A percentile compares a stretch with the other conserved stretches of the same genome.
These are phyloP conservation scores for Penicillium canariense DNA, from an alignment of 495 filamentous ascomycete genomes.

Conservation along the genomic window DNA sequence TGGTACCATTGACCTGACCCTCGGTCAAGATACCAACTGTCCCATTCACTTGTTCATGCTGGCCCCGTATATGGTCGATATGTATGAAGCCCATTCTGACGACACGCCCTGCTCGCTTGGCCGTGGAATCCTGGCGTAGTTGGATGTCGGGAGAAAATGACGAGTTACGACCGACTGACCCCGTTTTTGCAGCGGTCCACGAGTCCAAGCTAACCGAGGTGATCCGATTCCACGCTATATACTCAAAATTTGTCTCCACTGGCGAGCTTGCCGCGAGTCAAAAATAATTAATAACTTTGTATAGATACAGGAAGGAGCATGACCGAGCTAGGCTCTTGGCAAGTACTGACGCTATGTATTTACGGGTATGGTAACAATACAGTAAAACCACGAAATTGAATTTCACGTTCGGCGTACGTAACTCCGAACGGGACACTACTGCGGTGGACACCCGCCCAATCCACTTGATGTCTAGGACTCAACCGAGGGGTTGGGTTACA, in stretches of 20 bases:
- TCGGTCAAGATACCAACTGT: not conserved
- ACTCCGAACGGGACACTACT: not conserved
- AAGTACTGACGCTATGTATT: not conserved
- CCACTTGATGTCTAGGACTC: slow-evolving; percentile 1
- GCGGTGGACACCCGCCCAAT: not conserved
- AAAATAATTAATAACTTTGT: not conserved
- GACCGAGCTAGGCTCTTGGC: slow-evolving; percentile 9
- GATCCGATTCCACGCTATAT: slow-evolving; percentile 19
- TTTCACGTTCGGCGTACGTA: not conserved
- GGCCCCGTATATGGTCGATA: slow-evolving; percentile 12
- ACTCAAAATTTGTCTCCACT: slow-evolving; percentile 4
- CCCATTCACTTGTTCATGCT: not conserved
- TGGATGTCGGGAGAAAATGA: slow-evolving; percentile 6
- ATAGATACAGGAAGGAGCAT: not conserved
- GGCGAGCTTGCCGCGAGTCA: slow-evolving; percentile 4
- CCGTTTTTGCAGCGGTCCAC: slow-evolving; percentile 2
- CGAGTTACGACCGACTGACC: slow-evolving; percentile 3
- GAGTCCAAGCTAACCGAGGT: slow-evolving; percentile 8
- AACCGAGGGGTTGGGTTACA: not conserved
- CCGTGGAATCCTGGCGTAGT: slow-evolving; percentile 6
- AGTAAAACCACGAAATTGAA: not conserved
- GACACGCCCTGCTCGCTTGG: slow-evolving; percentile 8
- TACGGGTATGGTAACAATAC: not conserved
- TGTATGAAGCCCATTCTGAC: slow-evolving; percentile 32
- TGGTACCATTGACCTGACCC: slow-evolving; percentile 3